Evolutionary conservation across 2,329 filamentous ascomycete genomes (phyloP), one percentile per base, ranked within the genome.

Genomic region (Passalora sequoiae): DNA sequence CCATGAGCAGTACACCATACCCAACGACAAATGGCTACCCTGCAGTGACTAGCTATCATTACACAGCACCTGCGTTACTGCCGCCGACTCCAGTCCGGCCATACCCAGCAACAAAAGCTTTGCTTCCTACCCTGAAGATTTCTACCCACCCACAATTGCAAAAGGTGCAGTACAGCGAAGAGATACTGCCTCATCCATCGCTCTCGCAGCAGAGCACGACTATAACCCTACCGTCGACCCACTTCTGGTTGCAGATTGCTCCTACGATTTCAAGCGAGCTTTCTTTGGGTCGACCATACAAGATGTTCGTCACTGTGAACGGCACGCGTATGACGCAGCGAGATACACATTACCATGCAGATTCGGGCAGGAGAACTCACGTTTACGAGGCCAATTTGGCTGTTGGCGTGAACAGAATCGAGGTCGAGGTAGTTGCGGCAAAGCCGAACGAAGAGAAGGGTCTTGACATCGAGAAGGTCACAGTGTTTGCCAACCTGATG

Each of bases 401-500:
- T 19, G 75, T 77, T 1, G 88, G 87, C 5, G 75, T 88, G 38
- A 94, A 92, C 55, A 76, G 82, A 33, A 76, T 95, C 38, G 84
- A 89, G 56, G 74, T 94, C 6, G 84, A 91, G 57, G 72, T 91
- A 45, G 78, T 89, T 51, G 86, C 86, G 31, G 56, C 59, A 19
- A 60, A 54, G 7, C 78, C 82, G 49, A 48, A 42, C 12, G 49
- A 43, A 9, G 55, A 44, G 9, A 57, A 54, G 49, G 56, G 60
- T 3, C 46, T 83, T 25, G 87, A 92, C 61, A 70, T 89, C 50
- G 89, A 96, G 69, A 84, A 83, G 56, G 75, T 89, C 44, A 87
- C 80, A 1, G 72, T 92, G 20, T 85, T 85, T 66, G 76, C 84
- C 48, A 84, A 92, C 64, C 66, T 94, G 55, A 66, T 80, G 63